Percentiles rank a stretch among this genome's conserved stretches.
Conservation (phyloP, 2,329 filamentous ascomycete species). For the Sphaerulina vaccinii region DNA sequence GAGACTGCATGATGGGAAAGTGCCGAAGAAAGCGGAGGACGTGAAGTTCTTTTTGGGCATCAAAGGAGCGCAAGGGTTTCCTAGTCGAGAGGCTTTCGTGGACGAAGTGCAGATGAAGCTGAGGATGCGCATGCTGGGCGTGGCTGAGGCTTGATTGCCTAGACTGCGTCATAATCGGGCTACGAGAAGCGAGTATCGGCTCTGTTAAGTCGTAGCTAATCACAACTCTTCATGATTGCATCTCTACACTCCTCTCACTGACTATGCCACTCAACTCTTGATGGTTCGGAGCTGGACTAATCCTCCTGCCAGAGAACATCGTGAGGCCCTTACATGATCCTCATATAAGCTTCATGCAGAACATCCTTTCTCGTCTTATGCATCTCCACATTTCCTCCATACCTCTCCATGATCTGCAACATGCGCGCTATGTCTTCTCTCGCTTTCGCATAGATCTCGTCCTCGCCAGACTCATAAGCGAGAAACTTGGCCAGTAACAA, state of each 20-base stretch:
- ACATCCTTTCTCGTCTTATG: conserved; percentile 49
- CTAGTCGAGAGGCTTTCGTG: conserved; percentile 14
- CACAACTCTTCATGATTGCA: too few species aligned
- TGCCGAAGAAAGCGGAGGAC: conserved; percentile 10
- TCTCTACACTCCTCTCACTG: too few species aligned
- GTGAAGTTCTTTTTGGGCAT: conserved; percentile 15
- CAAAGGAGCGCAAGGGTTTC: background rate
- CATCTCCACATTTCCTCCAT: conserved; percentile 47
- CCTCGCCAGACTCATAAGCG: conserved; percentile 14
- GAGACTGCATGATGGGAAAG: conserved; percentile 1
- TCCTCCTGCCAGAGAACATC: too few species aligned
- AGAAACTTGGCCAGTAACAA: conserved; percentile 32
- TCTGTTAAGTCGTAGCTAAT: too few species aligned
- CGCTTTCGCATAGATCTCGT: conserved; percentile 39
- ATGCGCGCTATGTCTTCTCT: conserved; percentile 47
- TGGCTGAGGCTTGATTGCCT: background rate
- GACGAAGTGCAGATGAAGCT: conserved; percentile 14
- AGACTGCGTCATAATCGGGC: too few species aligned
- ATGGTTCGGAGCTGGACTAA: too few species aligned
- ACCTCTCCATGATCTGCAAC: conserved; percentile 48
- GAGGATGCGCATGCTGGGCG: conserved; percentile 5
- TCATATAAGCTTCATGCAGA: conserved; percentile 45
- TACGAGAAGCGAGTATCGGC: too few species aligned
- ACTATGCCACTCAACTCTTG: too few species aligned
- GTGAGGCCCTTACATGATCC: too few species aligned